Evolutionary conservation across 495 filamentous ascomycete species (phyloP).

Genomic region (Penicillium soppii): DNA sequence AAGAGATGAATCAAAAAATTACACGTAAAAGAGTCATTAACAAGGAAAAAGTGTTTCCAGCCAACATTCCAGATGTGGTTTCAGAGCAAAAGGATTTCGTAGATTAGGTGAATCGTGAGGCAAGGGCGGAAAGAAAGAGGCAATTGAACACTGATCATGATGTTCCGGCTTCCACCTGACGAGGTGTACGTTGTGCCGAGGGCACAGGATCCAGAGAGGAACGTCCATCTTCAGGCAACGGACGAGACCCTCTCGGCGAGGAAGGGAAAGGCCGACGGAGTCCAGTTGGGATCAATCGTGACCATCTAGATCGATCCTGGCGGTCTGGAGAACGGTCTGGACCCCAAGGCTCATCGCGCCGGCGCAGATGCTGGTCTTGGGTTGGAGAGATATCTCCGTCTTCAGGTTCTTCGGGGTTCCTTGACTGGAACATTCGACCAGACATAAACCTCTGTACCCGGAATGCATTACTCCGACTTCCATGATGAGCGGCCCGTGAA

Average conservation of each 20-base stretch:
- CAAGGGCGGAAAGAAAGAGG: not conserved
- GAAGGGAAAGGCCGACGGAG: constrained; percentile 10
- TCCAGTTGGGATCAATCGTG: constrained; percentile 20
- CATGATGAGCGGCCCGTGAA: constrained; percentile 15
- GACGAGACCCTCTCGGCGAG: not conserved
- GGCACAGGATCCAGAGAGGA: not conserved
- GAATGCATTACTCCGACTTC: constrained; percentile 8
- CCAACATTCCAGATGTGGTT: constrained; percentile 37
- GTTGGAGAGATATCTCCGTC: not conserved
- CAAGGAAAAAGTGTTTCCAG: constrained; percentile 12
- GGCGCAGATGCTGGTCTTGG: not conserved
- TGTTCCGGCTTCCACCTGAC: constrained; percentile 36
- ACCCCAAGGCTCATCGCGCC: not conserved
- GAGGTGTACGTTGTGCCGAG: constrained; percentile 23
- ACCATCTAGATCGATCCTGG: constrained; percentile 9
- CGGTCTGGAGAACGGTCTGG: not conserved
- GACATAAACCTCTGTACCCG: constrained; percentile 16
- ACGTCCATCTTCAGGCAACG: not conserved
- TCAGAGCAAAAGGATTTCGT: constrained; percentile 8
- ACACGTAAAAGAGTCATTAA: constrained; percentile 25
- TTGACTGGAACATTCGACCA: constrained; percentile 17
- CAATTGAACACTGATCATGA: constrained; percentile 1
- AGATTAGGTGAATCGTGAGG: constrained; percentile 3
- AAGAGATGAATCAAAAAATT: constrained; percentile 9
- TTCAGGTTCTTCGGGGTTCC: not conserved